phyloP scores from a whole-genome alignment of 805 yeast species.

The Metschnikowia colocasiae region DNA sequence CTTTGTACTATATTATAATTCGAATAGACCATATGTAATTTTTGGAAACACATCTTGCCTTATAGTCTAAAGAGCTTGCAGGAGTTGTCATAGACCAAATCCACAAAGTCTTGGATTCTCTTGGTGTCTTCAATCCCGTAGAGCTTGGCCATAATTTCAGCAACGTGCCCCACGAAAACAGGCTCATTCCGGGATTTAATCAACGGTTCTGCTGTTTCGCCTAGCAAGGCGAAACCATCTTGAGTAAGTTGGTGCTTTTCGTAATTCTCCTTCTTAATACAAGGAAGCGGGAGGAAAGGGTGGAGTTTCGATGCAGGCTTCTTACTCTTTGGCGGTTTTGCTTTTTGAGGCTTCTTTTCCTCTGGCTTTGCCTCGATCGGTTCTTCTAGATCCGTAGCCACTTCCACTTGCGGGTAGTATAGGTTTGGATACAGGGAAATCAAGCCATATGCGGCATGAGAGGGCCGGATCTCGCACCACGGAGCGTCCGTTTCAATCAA shows the following conservation, averaged over 20 bases:
- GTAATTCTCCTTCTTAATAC: conserved; percentile 63
- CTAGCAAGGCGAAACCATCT: conserved; percentile 16
- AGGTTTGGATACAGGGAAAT: conserved; percentile 54
- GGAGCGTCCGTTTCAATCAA: conserved; percentile 96
- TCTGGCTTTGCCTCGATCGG: too few species aligned
- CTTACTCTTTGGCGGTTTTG: conserved; percentile 1
- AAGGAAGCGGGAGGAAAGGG: conserved; percentile 56
- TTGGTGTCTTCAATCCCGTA: conserved; percentile 26
- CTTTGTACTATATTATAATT: not conserved
- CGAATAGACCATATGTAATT: not conserved
- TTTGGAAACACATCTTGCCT: not conserved
- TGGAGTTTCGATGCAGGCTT: conserved; percentile 33
- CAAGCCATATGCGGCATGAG: conserved; percentile 69
- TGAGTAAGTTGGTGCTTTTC: conserved; percentile 30
- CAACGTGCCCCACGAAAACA: conserved; percentile 76
- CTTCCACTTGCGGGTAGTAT: conserved; percentile 43
- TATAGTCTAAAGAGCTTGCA: conserved; percentile 27
- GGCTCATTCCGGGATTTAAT: conserved; percentile 92
- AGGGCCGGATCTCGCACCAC: conserved; percentile 91
- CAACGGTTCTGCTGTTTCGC: conserved; percentile 42
- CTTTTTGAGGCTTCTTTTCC: not conserved
- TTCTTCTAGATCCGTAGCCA: not conserved
- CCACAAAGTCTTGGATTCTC: conserved; percentile 33
- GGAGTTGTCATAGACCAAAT: conserved; percentile 33
- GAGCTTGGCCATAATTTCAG: conserved; percentile 42